A percentile compares a stretch with the other conserved stretches of the same genome.
Conservation (phyloP, 768 basidiomycete species). For the Macrolepiota dolichaula region DNA sequence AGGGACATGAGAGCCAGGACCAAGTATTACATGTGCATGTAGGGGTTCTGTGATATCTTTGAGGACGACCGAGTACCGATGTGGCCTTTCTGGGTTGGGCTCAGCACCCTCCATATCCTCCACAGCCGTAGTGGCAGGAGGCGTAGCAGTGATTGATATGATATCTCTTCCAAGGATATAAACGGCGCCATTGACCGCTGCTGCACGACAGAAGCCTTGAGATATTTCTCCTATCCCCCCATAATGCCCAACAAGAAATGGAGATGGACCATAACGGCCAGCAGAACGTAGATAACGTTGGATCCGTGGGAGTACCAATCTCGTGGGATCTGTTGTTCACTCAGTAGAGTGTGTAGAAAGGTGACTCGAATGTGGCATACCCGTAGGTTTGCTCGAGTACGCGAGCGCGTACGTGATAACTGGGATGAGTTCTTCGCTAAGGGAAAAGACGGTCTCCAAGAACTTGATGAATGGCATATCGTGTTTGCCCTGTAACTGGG, state of each 20-base stretch:
- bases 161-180: conserved; percentile 67
- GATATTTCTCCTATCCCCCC: conserved; percentile 90
- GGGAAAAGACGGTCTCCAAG: conserved; percentile 58
- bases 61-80: conserved; percentile 43
- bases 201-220: conserved; percentile 85
- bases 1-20: conserved; percentile 33
- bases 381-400: conserved; percentile 55
- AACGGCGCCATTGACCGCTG: conserved; percentile 76
- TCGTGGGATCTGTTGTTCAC: conserved; percentile 53
- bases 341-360: neutral
- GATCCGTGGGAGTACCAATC: conserved; percentile 65
- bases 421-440: conserved; percentile 52
- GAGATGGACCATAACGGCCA: conserved; percentile 77
- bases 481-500: conserved; percentile 55
- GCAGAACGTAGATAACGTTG: conserved; percentile 71
- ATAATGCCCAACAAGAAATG: conserved; percentile 94
- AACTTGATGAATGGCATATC: conserved; percentile 58
- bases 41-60: conserved; percentile 61
- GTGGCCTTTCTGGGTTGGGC: conserved; percentile 11
- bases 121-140: neutral
- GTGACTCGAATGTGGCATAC: conserved; percentile 33
- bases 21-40: conserved; percentile 48
- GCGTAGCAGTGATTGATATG: conserved; percentile 20
- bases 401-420: conserved; percentile 80
- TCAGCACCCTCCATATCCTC: neutral